Evolutionary conservation across 805 yeast species (phyloP), one percentile per base, ranked within the genome.

Genomic region (Alloascoidea africana): DNA sequence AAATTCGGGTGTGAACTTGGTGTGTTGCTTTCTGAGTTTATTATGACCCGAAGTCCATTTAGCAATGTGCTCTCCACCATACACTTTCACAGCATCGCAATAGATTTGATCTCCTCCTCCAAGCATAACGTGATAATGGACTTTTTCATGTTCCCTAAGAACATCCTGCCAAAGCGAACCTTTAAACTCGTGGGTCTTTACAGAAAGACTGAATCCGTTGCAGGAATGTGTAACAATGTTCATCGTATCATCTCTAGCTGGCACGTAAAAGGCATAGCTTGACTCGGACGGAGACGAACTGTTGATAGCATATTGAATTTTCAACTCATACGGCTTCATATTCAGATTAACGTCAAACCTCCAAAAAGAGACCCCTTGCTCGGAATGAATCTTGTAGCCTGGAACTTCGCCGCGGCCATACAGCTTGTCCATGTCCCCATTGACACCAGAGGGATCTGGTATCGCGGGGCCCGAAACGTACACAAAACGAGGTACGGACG

Each of bases 51-150:
- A 51, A 18, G 73, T 54, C 95, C 96, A 86, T 18, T 70, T 53
- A 18, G 62, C 57, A 27, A 60, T 44, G 4, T 53, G 52, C 36
- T 65, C 50, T 8, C 30, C 30, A 13, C 78, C 72, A 15, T 70
- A 63, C 15, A 66, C 45, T 54, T 79, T 81, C 46, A 89, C 74
- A 1, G 84, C 66, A 57, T 89, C 98, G 38, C 87, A 75, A 54
- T 89, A 89, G 37, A 89, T 68, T 59, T 89, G 98, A 58, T 89
- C 98, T 19, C 98, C 98, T 38, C 97, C 97, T 18, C 97, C 97
- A 18, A 91, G 62, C 94, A 89, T 87, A 3, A 85, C 96, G 54
- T 89, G 96, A 57, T 84, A 84, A 32, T 70, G 71, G 32, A 65
- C 61, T 4, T 55, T 47, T 14, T 61, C 54, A 51, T 89, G 96